Evolutionary conservation across 331 rosid genomes (phyloP), one percentile per base, ranked within the genome.

Genomic region (Erythrophleum ivorense): DNA sequence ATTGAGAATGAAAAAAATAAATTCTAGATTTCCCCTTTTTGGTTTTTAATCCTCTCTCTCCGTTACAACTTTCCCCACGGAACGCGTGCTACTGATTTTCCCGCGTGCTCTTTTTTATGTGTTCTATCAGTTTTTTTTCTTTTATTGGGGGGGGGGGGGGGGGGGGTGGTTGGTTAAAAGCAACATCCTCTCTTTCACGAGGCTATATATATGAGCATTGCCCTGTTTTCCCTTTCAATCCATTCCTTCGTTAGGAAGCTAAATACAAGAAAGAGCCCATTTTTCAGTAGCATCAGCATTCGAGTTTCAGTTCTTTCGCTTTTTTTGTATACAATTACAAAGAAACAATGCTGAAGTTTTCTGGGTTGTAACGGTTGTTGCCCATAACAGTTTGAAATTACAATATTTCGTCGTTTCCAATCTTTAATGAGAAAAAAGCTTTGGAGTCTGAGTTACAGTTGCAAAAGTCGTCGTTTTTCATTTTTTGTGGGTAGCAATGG

Each of bases 401-500:
- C 5, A 33, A 36, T 19, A 21, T 64, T 33, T 31, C 38, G 38
- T 0, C 70, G 14, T 64, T 64, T 66, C 29, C 24, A 18, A 38
- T 66, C n/a, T 16, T 38, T 3, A 6, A 16, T 38, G 49, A 18
- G 31, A 18, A 46, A 41, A 57, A 34, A 33, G 29, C 69, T 6
- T 65, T 21, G 14, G 29, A 34, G 46, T 65, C 16, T 65, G 48
- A 65, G 48, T 24, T 16, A 15, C 7, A 66, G 71, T 16, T 38
- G 7, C 68, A 62, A 62, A 31, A 15, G 70, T 38, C 38, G 0
- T 4, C 2, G 19, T 3, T n/a, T 67, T 63, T 6, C 43, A 33
- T n/a, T 38, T 34, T 34, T 34, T 0, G 6, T 63, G 43, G 45
- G 45, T 41, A 63, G 3, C 3, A 55, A 84, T 84, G 87, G 87